These are phyloP conservation scores for Candida pseudoviswanathii DNA, from an alignment of 1,139 yeast species.

Conservation along the genomic window DNA sequence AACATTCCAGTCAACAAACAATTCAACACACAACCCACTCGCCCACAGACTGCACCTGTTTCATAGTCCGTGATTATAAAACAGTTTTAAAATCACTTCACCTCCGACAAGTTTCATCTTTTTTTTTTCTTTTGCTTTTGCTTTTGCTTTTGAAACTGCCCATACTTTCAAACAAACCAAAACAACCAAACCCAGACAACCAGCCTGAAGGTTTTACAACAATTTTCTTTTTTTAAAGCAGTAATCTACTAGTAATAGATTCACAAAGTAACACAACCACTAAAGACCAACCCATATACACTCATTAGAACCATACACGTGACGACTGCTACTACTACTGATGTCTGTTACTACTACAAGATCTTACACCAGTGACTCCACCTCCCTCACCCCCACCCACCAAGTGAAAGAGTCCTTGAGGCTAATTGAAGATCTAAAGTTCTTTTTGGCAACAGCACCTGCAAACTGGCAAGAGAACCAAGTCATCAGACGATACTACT, in stretches of 20 bases:
- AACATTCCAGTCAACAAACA: not conserved
- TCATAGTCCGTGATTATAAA: constrained; percentile 1
- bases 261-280: not conserved
- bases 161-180: not conserved
- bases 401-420: constrained; percentile 54
- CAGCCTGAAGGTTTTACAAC: not conserved
- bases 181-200: too few species aligned
- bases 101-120: not conserved
- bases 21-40: not conserved
- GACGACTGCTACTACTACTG: not conserved
- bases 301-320: not conserved
- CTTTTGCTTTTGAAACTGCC: not conserved
- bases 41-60: not conserved
- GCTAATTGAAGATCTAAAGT: constrained; percentile 74
- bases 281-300: not conserved
- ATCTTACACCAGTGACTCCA: not conserved
- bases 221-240: not conserved
- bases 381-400: constrained; percentile 4
- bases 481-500: constrained; percentile 79
- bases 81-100: constrained; percentile 3
- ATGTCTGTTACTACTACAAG: constrained; percentile 6
- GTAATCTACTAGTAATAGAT: too few species aligned
- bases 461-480: constrained; percentile 93
- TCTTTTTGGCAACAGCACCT: constrained; percentile 90
- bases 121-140: not conserved